These are phyloP conservation scores for Colletotrichum tabaci DNA, from an alignment of 2,329 filamentous ascomycete genomes.

Conservation along the genomic window DNA sequence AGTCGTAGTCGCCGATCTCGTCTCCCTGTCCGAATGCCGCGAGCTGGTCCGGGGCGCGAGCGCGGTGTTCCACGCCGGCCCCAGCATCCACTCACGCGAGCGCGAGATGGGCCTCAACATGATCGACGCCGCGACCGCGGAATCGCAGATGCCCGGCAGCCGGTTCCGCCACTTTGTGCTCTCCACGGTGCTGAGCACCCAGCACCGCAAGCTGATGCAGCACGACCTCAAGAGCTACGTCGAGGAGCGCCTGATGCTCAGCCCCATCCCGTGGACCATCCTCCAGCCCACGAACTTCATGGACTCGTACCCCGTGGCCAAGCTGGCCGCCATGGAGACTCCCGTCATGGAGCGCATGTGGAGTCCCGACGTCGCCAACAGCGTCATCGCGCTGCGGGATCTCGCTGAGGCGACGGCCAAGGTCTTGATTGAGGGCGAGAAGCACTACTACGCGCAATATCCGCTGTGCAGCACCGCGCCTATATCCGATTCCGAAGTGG, in stretches of 20 bases:
- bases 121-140: conserved; percentile 16
- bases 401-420: conserved; percentile 8
- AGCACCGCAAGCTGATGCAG: conserved; percentile 28
- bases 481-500: neutral
- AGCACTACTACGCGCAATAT: conserved; percentile 9
- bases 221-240: conserved; percentile 17
- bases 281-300: conserved; percentile 19
- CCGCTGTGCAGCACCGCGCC: conserved; percentile 6
- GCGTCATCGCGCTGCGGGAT: conserved; percentile 12
- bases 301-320: conserved; percentile 16
- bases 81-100: conserved; percentile 18
- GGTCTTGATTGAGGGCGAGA: conserved; percentile 10
- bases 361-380: conserved; percentile 8
- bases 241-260: conserved; percentile 16
- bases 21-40: neutral
- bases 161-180: conserved; percentile 10
- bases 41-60: neutral
- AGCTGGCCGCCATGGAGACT: neutral
- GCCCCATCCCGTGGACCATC: conserved; percentile 9
- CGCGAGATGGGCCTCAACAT: conserved; percentile 26
- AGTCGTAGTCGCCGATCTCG: neutral
- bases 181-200: conserved; percentile 2
- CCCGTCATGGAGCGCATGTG: conserved; percentile 5
- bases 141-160: neutral
- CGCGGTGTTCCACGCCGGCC: neutral